These are phyloP conservation scores for Orbilia quercus DNA, from an alignment of 2,329 filamentous ascomycete genomes.

Conservation along the genomic window DNA sequence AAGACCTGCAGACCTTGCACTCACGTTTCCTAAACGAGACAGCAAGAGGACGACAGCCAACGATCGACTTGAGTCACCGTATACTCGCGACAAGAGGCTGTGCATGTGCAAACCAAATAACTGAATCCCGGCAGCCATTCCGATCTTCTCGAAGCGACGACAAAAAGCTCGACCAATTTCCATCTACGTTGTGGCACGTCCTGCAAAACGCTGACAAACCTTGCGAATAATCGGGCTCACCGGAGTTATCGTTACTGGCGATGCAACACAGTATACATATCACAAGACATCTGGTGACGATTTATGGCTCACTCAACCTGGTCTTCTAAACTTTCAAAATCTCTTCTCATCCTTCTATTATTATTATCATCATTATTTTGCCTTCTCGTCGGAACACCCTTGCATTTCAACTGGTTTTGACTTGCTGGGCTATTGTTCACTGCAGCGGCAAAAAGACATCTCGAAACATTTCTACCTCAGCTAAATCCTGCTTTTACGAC, in stretches of 20 bases:
- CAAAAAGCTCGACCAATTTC: constrained; percentile 17
- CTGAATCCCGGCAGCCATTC: constrained; percentile 9
- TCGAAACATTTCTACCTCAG: constrained; percentile 22
- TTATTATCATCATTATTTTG: constrained; percentile 5
- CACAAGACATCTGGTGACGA: constrained; percentile 45
- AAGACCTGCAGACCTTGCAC: constrained; percentile 73
- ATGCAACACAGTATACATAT: constrained; percentile 46
- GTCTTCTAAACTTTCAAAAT: constrained; percentile 28
- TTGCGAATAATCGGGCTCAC: constrained; percentile 9
- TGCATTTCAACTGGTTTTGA: constrained; percentile 53
- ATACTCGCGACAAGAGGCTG: constrained; percentile 50
- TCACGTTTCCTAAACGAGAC: constrained; percentile 63
- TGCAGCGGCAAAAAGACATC: constrained; percentile 42
- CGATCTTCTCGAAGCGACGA: constrained; percentile 26
- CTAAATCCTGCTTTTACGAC: constrained; percentile 44
- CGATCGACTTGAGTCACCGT: constrained; percentile 49
- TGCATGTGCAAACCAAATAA: constrained; percentile 36
- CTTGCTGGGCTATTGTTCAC: constrained; percentile 12
- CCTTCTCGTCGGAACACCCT: constrained; percentile 11
- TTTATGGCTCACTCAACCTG: constrained; percentile 40
- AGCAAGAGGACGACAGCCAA: constrained; percentile 25
- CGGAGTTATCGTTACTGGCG: constrained; percentile 34
- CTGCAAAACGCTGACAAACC: constrained; percentile 17
- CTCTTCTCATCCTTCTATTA: constrained; percentile 21
- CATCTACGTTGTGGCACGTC: constrained; percentile 2